Base-by-base conservation (phyloP, 179 eudicot species). In the Dionaea muscipula region DNA sequence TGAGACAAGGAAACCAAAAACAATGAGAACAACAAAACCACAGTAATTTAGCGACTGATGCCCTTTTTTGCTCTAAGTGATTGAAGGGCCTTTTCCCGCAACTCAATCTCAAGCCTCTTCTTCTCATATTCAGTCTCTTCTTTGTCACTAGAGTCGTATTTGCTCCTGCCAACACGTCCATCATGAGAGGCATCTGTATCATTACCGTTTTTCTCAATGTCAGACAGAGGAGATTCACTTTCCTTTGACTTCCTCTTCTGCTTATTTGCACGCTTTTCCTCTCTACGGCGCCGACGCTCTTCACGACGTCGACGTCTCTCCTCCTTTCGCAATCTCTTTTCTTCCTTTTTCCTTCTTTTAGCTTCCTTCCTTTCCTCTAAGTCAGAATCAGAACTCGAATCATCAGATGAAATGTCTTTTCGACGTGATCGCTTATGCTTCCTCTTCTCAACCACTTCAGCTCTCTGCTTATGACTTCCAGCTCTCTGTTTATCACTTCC, bases 61-160 rank as follows among this genome's bases (percentile, higher is more conserved):
- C 96, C 94, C 81, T 80, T 94, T 72, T 89, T 89, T 37, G 96
- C 99, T 72, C 85, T 71, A 53, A 89, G 84, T 1, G 89, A 79
- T 70, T 94, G 87, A 62, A 94, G 84, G 53, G 99, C 96, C 79
- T 78, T 94, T 62, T 85, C 81, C 41, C 97, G 85, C 16, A 94
- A 72, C 68, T 85, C 99, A 56, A 85, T 89, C 84, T 89, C 99
- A 55, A 89, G 85, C 65, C 68, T 81, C 69, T 83, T 94, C 76
- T 78, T 82, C 57, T 83, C 83, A 24, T 85, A 63, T 68, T 75
- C 85, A 24, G 79, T 50, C 37, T 72, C 78, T 43, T 81, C 81
- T 17, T 63, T 56, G 51, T 71, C 81, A 56, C 72, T 64, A 44
- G 69, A 66, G 51, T 66, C 72, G 19, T 52, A 14, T 4, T 46